Conservation (phyloP, 768 basidiomycete genomes). For the Infundibulicybe gibba region DNA sequence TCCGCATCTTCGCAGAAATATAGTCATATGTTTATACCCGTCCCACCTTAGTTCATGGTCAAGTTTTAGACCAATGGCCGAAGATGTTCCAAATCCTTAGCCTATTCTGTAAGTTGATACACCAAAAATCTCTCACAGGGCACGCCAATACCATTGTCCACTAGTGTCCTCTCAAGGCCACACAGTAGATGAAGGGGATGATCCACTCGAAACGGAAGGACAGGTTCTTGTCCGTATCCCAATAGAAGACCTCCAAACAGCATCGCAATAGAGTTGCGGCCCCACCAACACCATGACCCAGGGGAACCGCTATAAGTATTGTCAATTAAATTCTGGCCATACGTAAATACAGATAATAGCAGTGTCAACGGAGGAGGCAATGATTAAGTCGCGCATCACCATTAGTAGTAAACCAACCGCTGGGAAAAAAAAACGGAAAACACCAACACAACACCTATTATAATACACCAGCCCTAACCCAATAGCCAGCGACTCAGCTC, state of each 20-base stretch:
- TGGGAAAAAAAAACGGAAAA: no score
- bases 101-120: constrained; percentile 53
- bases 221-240: constrained; percentile 74
- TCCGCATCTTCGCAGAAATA: constrained; percentile 17
- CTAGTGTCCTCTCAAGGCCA: constrained; percentile 49
- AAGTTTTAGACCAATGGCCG: constrained; percentile 79
- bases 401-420: no score
- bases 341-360: constrained; percentile 4
- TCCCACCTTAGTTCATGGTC: constrained; percentile 57
- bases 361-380: background rate
- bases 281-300: constrained; percentile 16
- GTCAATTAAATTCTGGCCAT: no score
- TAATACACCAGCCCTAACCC: no score
- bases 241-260: constrained; percentile 56
- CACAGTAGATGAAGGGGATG: constrained; percentile 17
- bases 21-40: background rate
- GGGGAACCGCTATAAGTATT: no score
- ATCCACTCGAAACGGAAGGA: constrained; percentile 28
- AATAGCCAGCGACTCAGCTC: no score
- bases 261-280: constrained; percentile 9
- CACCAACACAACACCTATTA: no score
- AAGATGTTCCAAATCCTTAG: constrained; percentile 77
- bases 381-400: no score
- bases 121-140: background rate
- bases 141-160: background rate